Percentiles rank a stretch among this genome's conserved stretches.
Evolutionary conservation across 106 monocot genomes (phyloP).

Genomic region (Acorus calamus): DNA sequence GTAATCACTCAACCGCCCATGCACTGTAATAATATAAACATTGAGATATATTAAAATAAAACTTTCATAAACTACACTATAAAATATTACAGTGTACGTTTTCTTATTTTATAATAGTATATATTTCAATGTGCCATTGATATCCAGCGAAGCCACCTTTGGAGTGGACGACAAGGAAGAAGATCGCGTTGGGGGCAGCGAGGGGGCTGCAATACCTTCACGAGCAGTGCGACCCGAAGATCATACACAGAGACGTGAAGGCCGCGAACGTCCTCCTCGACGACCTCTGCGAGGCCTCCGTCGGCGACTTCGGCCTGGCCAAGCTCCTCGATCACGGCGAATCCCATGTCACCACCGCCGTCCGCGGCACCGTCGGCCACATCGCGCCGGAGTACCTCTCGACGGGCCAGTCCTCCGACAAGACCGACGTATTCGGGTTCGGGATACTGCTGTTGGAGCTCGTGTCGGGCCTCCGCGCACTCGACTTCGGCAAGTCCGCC

Average conservation of each 20-base stretch:
- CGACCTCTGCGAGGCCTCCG: conserved; percentile 62
- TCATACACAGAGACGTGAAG: conserved; percentile 96
- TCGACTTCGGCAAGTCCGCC: conserved; percentile 29
- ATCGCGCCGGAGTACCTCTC: conserved; percentile 75
- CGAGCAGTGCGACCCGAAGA: conserved; percentile 99
- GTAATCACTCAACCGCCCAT: too few relatives aligned
- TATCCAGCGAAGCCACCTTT: conserved; percentile 54
- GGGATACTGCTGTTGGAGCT: conserved; percentile 62
- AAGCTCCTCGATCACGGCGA: conserved; percentile 83
- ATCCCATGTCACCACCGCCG: conserved; percentile 73
- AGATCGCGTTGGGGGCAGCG: conserved; percentile 76
- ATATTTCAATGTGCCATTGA: too few relatives aligned
- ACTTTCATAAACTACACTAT: too few relatives aligned
- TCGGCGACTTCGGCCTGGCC: conserved; percentile 93
- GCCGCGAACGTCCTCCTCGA: conserved; percentile 95
- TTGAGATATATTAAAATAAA: too few relatives aligned
- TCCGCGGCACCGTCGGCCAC: conserved; percentile 79
- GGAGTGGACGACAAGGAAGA: conserved; percentile 69
- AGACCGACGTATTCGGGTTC: conserved; percentile 72
- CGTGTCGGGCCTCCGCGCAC: conserved; percentile 43
- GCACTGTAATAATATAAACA: too few relatives aligned
- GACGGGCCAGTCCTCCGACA: conserved; percentile 68
- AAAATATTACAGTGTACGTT: too few relatives aligned
- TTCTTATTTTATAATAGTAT: too few relatives aligned
- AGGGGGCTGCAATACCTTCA: conserved; percentile 84